Evolutionary conservation across 192 early-diverging fungal species (phyloP).

Genomic region (Rhizoclosmatium globosum): DNA sequence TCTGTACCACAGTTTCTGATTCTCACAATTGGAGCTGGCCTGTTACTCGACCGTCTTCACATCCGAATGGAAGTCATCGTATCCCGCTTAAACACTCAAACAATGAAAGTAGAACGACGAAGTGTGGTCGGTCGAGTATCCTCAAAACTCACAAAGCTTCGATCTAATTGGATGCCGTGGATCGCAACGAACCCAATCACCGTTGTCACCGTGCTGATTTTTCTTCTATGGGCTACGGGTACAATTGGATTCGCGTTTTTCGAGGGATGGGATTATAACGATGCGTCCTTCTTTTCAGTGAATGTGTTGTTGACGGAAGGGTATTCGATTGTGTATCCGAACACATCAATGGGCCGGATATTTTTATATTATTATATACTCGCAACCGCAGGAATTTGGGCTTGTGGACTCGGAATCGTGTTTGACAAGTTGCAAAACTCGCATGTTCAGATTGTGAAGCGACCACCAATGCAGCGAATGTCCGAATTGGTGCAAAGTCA

Average conservation of each 20-base stretch:
- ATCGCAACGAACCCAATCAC: neutral
- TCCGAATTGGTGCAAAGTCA: too few species aligned
- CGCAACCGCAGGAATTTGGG: neutral
- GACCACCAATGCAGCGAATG: too few species aligned
- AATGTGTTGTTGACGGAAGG: neutral
- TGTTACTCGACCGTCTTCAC: neutral
- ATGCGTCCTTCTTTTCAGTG: neutral
- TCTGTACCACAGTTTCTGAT: neutral
- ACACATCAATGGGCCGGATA: neutral
- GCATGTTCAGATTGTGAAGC: neutral
- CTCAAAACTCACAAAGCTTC: neutral
- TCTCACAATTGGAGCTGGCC: neutral
- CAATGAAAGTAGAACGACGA: neutral
- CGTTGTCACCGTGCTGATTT: neutral
- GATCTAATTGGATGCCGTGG: neutral
- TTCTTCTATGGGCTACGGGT: neutral
- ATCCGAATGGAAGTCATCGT: neutral
- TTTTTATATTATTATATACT: neutral
- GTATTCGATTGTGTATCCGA: neutral
- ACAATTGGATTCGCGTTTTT: neutral
- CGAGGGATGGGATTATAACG: neutral
- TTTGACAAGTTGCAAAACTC: neutral
- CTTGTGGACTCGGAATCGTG: neutral
- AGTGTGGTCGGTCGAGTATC: neutral
- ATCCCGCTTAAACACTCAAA: neutral